These are phyloP conservation scores for Vitis hybrid DNA, from an alignment of 177 flowering plant genomes.

Conservation along the genomic window DNA sequence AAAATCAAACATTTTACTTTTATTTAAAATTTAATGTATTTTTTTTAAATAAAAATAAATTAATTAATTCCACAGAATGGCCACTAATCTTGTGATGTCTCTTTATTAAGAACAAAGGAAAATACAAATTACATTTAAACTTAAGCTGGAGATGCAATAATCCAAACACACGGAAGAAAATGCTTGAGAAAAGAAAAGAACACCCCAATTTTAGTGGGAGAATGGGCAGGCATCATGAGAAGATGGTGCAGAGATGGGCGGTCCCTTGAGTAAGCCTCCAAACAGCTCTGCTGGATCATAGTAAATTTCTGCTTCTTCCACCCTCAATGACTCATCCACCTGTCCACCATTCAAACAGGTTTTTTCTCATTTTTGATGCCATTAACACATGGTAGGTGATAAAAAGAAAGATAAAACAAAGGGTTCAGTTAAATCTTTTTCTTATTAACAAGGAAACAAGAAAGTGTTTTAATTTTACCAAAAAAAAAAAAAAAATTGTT, in stretches of 20 bases:
- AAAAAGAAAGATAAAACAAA: too few relatives aligned
- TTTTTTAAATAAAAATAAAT: too few relatives aligned
- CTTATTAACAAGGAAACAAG: too few relatives aligned
- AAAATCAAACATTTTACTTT: too few relatives aligned
- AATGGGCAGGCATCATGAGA: constrained; percentile 28
- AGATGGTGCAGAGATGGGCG: constrained; percentile 6
- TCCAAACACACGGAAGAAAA: neutral
- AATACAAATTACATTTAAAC: constrained; percentile 2
- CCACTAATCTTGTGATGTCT: too few relatives aligned
- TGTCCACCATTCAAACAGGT: constrained; percentile 11
- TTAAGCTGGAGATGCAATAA: neutral
- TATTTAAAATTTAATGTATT: too few relatives aligned
- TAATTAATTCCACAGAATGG: too few relatives aligned
- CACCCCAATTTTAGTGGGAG: neutral
- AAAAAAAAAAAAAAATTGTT: too few relatives aligned
- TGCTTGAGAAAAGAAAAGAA: neutral
- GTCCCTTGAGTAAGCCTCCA: constrained; percentile 67
- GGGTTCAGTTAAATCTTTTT: too few relatives aligned
- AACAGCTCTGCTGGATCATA: constrained; percentile 81
- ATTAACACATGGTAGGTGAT: neutral
- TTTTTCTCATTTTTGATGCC: neutral
- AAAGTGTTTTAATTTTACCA: too few relatives aligned
- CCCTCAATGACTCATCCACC: constrained; percentile 78
- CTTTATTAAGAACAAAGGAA: neutral
- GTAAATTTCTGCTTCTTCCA: constrained; percentile 79